Evolutionary conservation across 495 filamentous ascomycete genomes (phyloP).

Genomic region (Corynascus novoguineensis): DNA sequence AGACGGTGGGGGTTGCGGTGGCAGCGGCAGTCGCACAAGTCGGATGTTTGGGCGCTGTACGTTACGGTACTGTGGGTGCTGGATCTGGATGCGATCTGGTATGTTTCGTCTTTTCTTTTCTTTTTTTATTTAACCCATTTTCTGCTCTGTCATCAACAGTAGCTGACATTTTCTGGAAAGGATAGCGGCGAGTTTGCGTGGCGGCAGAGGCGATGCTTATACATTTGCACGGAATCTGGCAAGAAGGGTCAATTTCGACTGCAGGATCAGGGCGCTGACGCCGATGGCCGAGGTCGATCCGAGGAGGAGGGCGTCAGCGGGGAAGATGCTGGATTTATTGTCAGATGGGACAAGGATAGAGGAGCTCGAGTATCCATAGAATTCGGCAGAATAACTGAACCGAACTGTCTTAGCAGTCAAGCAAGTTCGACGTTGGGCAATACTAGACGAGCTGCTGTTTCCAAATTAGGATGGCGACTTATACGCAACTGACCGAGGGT

Average conservation of each 20-base stretch:
- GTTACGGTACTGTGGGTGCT: slow-evolving; percentile 3
- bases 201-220: neutral
- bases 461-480: neutral
- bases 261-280: neutral
- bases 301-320: neutral
- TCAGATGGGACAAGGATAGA: neutral
- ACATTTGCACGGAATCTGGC: neutral
- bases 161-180: no score
- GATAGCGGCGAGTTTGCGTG: neutral
- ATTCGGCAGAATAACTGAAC: no score
- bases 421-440: no score
- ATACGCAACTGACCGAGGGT: neutral
- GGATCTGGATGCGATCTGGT: neutral
- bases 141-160: no score
- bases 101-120: no score
- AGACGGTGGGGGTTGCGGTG: neutral
- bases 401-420: no score
- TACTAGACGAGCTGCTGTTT: neutral
- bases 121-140: no score
- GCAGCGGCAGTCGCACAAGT: neutral
- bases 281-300: neutral
- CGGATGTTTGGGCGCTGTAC: slow-evolving; percentile 11
- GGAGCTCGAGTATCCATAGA: neutral
- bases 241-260: neutral
- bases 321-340: neutral